Evolutionary conservation across 371 early-diverging fungal species (phyloP).

Genomic region (Syncephalastrum monosporum): DNA sequence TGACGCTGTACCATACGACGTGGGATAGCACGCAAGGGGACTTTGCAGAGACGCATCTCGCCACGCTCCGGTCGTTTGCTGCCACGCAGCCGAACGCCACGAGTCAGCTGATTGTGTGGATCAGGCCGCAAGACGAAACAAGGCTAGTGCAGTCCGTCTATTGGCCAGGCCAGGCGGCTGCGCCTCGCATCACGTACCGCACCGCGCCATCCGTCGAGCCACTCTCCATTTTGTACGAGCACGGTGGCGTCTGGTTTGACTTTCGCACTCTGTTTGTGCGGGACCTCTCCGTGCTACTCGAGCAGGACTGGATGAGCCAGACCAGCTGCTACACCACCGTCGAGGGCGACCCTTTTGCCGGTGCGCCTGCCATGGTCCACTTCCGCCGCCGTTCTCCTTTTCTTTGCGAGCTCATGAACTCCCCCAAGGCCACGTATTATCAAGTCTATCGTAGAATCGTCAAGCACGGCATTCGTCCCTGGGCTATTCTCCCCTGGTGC

Average conservation of each 20-base stretch:
- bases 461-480: slow-evolving; percentile 29
- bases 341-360: slow-evolving; percentile 27
- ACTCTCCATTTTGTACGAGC: slow-evolving; percentile 37
- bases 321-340: slow-evolving; percentile 33
- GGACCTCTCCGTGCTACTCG: slow-evolving; percentile 38
- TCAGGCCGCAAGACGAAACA: slow-evolving; percentile 24
- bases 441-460: slow-evolving; percentile 31
- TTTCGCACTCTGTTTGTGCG: slow-evolving; percentile 41
- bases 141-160: slow-evolving; percentile 12
- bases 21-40: slow-evolving; percentile 25
- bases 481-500: slow-evolving; percentile 51
- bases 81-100: slow-evolving; percentile 39
- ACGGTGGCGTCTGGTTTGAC: slow-evolving; percentile 57
- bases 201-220: slow-evolving; percentile 9
- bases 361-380: slow-evolving; percentile 24
- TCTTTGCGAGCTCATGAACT: slow-evolving; percentile 41
- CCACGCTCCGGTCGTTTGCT: slow-evolving; percentile 39
- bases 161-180: slow-evolving; percentile 19
- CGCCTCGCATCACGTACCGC: slow-evolving; percentile 19
- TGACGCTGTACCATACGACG: slow-evolving; percentile 37
- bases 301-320: slow-evolving; percentile 48
- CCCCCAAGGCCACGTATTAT: slow-evolving; percentile 18
- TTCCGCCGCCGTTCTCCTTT: slow-evolving; percentile 37
- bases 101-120: slow-evolving; percentile 42
- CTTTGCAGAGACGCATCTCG: slow-evolving; percentile 35